These are phyloP conservation scores for Clathrospora elynae DNA, from an alignment of 2,329 filamentous ascomycete species.

Conservation along the genomic window DNA sequence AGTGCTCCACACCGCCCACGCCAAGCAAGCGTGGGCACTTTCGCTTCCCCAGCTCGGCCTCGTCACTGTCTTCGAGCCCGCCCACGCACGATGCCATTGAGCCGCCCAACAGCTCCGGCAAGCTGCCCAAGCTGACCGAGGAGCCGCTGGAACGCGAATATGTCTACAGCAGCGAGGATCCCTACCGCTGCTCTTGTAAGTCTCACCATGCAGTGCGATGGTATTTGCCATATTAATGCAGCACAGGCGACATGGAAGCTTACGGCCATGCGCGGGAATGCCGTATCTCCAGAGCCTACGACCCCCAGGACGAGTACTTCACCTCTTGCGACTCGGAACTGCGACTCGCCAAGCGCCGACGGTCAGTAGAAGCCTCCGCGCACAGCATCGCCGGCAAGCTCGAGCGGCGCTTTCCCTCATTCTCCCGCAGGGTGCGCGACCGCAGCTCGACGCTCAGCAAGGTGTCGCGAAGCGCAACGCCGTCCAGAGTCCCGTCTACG, in stretches of 20 bases:
- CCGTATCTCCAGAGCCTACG: slow-evolving; percentile 63
- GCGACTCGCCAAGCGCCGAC: slow-evolving; percentile 61
- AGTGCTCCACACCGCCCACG: slow-evolving; percentile 71
- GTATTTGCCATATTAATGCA: slow-evolving; percentile 27
- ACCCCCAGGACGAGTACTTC: slow-evolving; percentile 65
- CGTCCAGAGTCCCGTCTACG: slow-evolving; percentile 68
- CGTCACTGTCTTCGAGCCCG: slow-evolving; percentile 69
- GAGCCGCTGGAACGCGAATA: slow-evolving; percentile 75
- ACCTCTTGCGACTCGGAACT: slow-evolving; percentile 64
- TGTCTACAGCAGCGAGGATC: slow-evolving; percentile 57
- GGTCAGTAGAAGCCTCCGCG: slow-evolving; percentile 64
- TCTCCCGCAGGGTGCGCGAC: slow-evolving; percentile 61
- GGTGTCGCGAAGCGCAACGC: slow-evolving; percentile 49
- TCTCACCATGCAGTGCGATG: slow-evolving; percentile 32
- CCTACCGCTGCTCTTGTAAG: slow-evolving; percentile 72
- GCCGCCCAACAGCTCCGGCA: slow-evolving; percentile 64
- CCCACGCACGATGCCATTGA: slow-evolving; percentile 58
- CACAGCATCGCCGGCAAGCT: slow-evolving; percentile 68
- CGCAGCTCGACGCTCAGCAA: slow-evolving; percentile 50
- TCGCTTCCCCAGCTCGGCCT: slow-evolving; percentile 74
- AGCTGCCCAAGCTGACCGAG: slow-evolving; percentile 84
- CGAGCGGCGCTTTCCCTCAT: slow-evolving; percentile 63
- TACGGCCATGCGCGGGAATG: slow-evolving; percentile 58
- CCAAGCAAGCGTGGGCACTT: slow-evolving; percentile 67
- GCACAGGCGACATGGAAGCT: slow-evolving; percentile 62